Base-by-base conservation (phyloP, 164 flowering plant species). In the Aristolochia contorta region DNA sequence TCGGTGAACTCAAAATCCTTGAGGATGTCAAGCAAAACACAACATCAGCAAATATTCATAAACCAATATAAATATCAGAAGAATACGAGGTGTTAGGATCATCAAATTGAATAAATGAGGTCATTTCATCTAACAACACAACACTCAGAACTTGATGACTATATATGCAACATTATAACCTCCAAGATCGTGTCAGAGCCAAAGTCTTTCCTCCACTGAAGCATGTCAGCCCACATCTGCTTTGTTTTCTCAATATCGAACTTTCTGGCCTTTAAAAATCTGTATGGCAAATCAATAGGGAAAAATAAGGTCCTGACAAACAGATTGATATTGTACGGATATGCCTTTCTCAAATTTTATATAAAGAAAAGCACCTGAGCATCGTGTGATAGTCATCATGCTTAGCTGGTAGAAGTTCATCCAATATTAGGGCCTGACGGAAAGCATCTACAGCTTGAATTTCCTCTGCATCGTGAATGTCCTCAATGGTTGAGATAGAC, bases 321-420 rank as follows among this genome's bases (percentile, higher is more conserved):
- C 43, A 37, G 1, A 37, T 37, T 10, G 43, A 37, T 37, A 37
- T 37, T 37, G 7, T 3, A 8, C 12, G n/a, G n/a, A n/a, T n/a
- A n/a, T n/a, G n/a, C n/a, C n/a, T n/a, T n/a, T n/a, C n/a, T n/a
- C n/a, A n/a, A n/a, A n/a, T n/a, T n/a, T n/a, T n/a, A n/a, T n/a
- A n/a, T 27, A 43, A 43, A 24, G 65, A 62, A 61, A 53, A 4
- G 43, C 20, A 91, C 97, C 97, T 87, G 66, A 88, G 71, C 87
- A 87, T 78, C 88, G 82, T 83, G 68, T 86, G 89, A 68, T 86
- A 91, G 71, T 91, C 93, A 77, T 91, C 97, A 64, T 74, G 83
- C 51, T 62, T 78, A 37, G 80, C 66, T 16, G 93, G 93, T 13
- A 91, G 74, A 67, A 88, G 55, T 60, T 88, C 94, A 54, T 91